Evolutionary conservation across 2,329 filamentous ascomycete genomes (phyloP).

Genomic region (Penicillium sp.): DNA sequence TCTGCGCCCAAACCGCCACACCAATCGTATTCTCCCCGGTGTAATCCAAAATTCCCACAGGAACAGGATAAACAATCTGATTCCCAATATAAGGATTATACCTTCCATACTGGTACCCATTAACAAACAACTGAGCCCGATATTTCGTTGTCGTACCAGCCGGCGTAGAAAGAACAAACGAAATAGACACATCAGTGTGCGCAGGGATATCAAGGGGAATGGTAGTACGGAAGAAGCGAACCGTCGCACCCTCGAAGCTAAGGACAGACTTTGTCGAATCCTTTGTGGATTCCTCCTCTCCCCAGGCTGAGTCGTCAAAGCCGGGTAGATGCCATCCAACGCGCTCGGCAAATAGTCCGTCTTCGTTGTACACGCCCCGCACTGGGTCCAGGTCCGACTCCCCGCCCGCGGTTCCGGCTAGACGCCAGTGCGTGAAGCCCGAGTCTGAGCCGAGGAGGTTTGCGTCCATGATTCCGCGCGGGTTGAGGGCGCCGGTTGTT

Average conservation of each 20-base stretch:
- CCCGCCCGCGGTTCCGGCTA: slow-evolving; percentile 58
- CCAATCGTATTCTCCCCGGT: slow-evolving; percentile 58
- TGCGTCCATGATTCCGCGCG: slow-evolving; percentile 46
- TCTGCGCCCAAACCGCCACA: slow-evolving; percentile 61
- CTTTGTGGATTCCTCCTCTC: slow-evolving; percentile 26
- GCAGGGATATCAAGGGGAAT: slow-evolving; percentile 53
- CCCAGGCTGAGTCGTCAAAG: slow-evolving; percentile 53
- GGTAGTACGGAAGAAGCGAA: slow-evolving; percentile 57
- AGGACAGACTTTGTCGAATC: slow-evolving; percentile 31
- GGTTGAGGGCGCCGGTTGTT: slow-evolving; percentile 32
- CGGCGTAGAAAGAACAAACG: slow-evolving; percentile 54
- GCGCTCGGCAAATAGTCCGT: slow-evolving; percentile 59
- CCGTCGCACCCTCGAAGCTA: slow-evolving; percentile 51
- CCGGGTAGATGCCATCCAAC: slow-evolving; percentile 60
- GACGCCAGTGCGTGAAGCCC: slow-evolving; percentile 56
- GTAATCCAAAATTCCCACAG: slow-evolving; percentile 60
- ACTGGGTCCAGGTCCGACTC: slow-evolving; percentile 56
- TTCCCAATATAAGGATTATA: slow-evolving; percentile 62
- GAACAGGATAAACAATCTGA: slow-evolving; percentile 61
- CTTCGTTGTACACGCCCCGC: slow-evolving; percentile 58
- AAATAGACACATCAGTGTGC: slow-evolving; percentile 57
- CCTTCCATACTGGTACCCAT: slow-evolving; percentile 64
- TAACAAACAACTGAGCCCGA: slow-evolving; percentile 61
- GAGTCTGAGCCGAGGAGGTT: slow-evolving; percentile 49
- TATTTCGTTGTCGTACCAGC: slow-evolving; percentile 42